Conservation (phyloP, 352 stramenopile species). For the Pythium chondricola region DNA sequence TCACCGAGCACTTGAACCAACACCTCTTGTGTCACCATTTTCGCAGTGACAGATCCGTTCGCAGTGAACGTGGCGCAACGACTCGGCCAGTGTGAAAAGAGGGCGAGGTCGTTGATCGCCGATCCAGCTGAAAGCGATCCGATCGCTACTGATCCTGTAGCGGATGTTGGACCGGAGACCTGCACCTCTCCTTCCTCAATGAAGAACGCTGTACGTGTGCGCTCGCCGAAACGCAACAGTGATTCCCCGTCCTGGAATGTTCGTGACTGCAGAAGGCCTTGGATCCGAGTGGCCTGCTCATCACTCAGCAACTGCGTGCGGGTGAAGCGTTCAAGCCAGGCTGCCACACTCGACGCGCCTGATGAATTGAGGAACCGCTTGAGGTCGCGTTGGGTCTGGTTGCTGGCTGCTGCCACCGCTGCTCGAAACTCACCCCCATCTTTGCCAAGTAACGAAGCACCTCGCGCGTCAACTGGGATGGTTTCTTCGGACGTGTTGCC, state of each 20-base stretch:
- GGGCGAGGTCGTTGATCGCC: conserved; percentile 49
- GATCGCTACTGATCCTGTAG: conserved; percentile 24
- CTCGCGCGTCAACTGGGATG: conserved; percentile 16
- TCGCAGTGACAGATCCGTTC: conserved; percentile 24
- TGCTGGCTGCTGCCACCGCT: conserved; percentile 16
- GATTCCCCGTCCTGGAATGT: conserved; percentile 14
- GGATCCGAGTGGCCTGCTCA: conserved; percentile 7
- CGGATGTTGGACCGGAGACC: conserved; percentile 36
- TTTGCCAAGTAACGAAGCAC: conserved; percentile 43
- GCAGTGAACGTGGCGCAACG: conserved; percentile 36
- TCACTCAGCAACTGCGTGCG: conserved; percentile 7
- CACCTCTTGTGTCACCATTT: conserved; percentile 30
- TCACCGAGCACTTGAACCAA: conserved; percentile 33
- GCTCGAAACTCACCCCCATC: conserved; percentile 35
- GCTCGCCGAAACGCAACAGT: conserved; percentile 45
- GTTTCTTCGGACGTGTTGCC: neutral
- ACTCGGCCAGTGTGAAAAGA: conserved; percentile 42
- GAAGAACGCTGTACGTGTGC: conserved; percentile 34
- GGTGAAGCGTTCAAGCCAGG: conserved; percentile 19
- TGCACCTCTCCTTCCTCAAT: conserved; percentile 35
- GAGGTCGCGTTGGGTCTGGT: conserved; percentile 20
- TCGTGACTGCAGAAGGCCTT: conserved; percentile 6
- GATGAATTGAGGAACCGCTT: conserved; percentile 36
- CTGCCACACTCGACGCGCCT: conserved; percentile 1
- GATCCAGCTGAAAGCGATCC: conserved; percentile 18